Conservation (phyloP, 2,329 filamentous ascomycete species). For the Fusarium armeniacum region DNA sequence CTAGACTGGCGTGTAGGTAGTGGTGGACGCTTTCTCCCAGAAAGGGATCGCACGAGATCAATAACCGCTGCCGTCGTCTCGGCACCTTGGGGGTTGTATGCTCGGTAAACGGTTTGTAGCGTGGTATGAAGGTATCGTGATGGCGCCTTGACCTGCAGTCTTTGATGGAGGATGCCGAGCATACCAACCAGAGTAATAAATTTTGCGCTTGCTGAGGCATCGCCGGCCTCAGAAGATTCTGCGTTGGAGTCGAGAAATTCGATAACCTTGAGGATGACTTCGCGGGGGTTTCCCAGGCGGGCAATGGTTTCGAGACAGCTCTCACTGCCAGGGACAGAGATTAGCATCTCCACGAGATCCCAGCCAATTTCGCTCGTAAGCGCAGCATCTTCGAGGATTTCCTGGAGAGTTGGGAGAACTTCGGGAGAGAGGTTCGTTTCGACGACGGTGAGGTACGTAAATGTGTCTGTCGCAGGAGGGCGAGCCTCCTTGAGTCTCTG, state of each 20-base stretch:
- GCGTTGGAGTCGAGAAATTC: slow-evolving; percentile 73
- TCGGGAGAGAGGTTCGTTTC: slow-evolving; percentile 79
- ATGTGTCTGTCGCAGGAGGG: slow-evolving; percentile 71
- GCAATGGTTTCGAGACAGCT: slow-evolving; percentile 81
- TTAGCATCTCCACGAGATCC: slow-evolving; percentile 83
- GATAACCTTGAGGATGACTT: slow-evolving; percentile 85
- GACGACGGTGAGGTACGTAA: slow-evolving; percentile 84
- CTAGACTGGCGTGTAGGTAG: slow-evolving; percentile 72
- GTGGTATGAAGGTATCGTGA: slow-evolving; percentile 83
- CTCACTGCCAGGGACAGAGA: slow-evolving; percentile 76
- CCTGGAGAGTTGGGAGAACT: slow-evolving; percentile 75
- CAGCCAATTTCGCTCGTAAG: slow-evolving; percentile 84
- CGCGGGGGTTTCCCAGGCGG: slow-evolving; percentile 81
- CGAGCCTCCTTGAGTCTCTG: slow-evolving; percentile 63
- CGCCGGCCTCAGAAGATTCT: slow-evolving; percentile 57
- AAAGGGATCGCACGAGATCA: slow-evolving; percentile 77
- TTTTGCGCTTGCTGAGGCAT: slow-evolving; percentile 59
- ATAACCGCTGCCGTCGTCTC: slow-evolving; percentile 79
- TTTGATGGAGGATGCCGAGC: slow-evolving; percentile 78
- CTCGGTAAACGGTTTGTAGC: slow-evolving; percentile 77
- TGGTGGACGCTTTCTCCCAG: slow-evolving; percentile 74
- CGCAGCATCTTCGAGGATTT: slow-evolving; percentile 75
- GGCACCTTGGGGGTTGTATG: slow-evolving; percentile 73
- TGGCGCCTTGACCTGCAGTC: slow-evolving; percentile 82
- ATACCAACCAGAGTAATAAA: slow-evolving; percentile 80